Conservation (phyloP, 2,329 filamentous ascomycete species). For the Colletotrichum noveboracense region DNA sequence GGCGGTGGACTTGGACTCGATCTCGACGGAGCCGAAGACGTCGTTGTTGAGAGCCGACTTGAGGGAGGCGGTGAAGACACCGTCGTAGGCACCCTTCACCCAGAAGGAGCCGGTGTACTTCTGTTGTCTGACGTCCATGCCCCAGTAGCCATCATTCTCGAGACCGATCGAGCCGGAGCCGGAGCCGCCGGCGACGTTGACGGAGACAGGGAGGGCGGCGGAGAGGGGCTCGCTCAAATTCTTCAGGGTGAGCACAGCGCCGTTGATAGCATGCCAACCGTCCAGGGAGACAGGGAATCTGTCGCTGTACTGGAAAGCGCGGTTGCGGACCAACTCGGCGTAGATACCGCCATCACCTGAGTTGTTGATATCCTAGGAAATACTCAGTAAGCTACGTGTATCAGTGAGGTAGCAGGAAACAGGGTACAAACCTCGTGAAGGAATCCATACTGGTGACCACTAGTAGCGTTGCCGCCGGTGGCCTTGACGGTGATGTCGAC, state of each 20-base stretch:
- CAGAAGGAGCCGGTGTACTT: slow-evolving; percentile 58
- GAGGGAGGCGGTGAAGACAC: slow-evolving; percentile 52
- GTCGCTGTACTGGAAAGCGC: slow-evolving; percentile 67
- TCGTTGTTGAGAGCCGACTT: slow-evolving; percentile 48
- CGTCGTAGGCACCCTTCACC: slow-evolving; percentile 54
- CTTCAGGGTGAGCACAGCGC: slow-evolving; percentile 50
- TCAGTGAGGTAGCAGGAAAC: neutral
- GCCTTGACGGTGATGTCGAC: slow-evolving; percentile 47
- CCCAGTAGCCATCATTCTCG: slow-evolving; percentile 62
- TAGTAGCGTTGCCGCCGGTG: slow-evolving; percentile 46
- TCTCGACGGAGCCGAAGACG: slow-evolving; percentile 49
- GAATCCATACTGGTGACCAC: slow-evolving; percentile 50
- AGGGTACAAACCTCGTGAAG: slow-evolving; percentile 42
- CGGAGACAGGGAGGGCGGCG: slow-evolving; percentile 53
- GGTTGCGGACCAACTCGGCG: slow-evolving; percentile 72
- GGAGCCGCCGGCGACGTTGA: slow-evolving; percentile 46
- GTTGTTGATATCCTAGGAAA: slow-evolving; percentile 64
- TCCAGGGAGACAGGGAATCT: slow-evolving; percentile 46
- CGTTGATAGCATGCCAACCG: slow-evolving; percentile 50
- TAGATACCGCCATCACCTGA: slow-evolving; percentile 77
- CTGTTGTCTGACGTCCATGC: slow-evolving; percentile 54
- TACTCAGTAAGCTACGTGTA: neutral
- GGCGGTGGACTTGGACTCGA: slow-evolving; percentile 45
- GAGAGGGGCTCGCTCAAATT: slow-evolving; percentile 54
- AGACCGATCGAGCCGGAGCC: slow-evolving; percentile 46